Evolutionary conservation across 805 yeast species (phyloP).

Genomic region (Jamesozyma jinghongensis): DNA sequence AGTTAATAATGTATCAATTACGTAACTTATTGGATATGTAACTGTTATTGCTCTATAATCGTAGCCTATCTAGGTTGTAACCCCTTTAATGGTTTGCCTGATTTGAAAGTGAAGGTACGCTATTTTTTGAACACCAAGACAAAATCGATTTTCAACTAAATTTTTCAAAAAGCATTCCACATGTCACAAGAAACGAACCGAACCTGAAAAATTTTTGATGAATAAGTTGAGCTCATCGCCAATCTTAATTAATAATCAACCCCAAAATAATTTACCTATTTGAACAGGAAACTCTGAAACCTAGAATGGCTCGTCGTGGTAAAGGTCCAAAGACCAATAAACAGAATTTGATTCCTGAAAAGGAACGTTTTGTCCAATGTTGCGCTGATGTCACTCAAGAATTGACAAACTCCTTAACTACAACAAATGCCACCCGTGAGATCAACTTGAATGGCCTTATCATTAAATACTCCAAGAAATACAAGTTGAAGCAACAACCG

Average conservation of each 20-base stretch:
- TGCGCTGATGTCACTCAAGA: slow-evolving; percentile 88
- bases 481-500: slow-evolving; percentile 87
- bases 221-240: slow-evolving; percentile 2
- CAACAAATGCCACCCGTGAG: slow-evolving; percentile 32
- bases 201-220: slow-evolving; percentile 1
- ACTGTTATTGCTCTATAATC: too few relatives aligned
- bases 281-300: background rate
- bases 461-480: slow-evolving; percentile 76
- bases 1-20: too few relatives aligned
- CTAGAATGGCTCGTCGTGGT: slow-evolving; percentile 30
- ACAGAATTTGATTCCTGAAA: slow-evolving; percentile 76
- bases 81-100: too few relatives aligned
- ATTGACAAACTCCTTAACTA: slow-evolving; percentile 65
- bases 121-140: too few relatives aligned
- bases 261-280: background rate
- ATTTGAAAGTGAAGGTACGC: too few relatives aligned
- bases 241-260: background rate
- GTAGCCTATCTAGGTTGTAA: too few relatives aligned
- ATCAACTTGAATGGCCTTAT: slow-evolving; percentile 87
- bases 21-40: too few relatives aligned
- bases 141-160: too few relatives aligned
- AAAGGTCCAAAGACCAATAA: slow-evolving; percentile 37
- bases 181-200: too few relatives aligned
- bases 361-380: slow-evolving; percentile 85
- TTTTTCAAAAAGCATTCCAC: too few relatives aligned